Percentiles rank a stretch among this genome's conserved stretches.
These are phyloP conservation scores for Tympanopsis confertula DNA, from an alignment of 2,329 filamentous ascomycete species.

Conservation along the genomic window DNA sequence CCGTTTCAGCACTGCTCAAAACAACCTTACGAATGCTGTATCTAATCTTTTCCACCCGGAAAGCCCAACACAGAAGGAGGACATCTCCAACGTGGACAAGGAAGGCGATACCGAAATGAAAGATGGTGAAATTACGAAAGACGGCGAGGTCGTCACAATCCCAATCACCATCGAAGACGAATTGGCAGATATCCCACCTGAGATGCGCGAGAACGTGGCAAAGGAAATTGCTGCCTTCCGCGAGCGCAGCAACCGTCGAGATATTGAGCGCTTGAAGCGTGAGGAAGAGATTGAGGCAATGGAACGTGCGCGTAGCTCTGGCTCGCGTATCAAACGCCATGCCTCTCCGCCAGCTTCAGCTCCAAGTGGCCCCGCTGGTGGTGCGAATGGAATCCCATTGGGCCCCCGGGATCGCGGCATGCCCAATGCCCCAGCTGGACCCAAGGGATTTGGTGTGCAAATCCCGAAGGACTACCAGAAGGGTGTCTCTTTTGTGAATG, in stretches of 20 bases:
- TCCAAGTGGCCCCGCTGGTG: conserved; percentile 5
- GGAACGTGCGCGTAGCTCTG: conserved; percentile 64
- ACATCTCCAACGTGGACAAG: conserved; percentile 36
- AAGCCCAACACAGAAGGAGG: conserved; percentile 23
- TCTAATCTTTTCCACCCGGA: conserved; percentile 62
- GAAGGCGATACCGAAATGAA: conserved; percentile 63
- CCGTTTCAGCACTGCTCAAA: conserved; percentile 57
- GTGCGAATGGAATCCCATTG: conserved; percentile 62
- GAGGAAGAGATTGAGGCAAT: conserved; percentile 89
- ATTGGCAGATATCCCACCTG: conserved; percentile 83
- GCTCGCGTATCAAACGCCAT: conserved; percentile 51
- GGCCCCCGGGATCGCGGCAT: conserved; percentile 51
- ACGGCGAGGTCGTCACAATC: conserved; percentile 77
- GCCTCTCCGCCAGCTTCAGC: conserved; percentile 56
- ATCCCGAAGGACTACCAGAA: conserved; percentile 35
- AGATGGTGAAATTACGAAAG: conserved; percentile 36
- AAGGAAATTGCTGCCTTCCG: conserved; percentile 90
- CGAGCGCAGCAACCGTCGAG: conserved; percentile 77
- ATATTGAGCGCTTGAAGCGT: conserved; percentile 72
- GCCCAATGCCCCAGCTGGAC: conserved; percentile 62
- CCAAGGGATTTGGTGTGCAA: conserved; percentile 22
- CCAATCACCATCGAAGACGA: conserved; percentile 82
- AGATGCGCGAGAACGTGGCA: conserved; percentile 91
- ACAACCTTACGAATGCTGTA: conserved; percentile 56
- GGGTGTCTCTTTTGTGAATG: conserved; percentile 73